Base-by-base conservation (phyloP, 441 rosid species). In the Gossypium trilobum region DNA sequence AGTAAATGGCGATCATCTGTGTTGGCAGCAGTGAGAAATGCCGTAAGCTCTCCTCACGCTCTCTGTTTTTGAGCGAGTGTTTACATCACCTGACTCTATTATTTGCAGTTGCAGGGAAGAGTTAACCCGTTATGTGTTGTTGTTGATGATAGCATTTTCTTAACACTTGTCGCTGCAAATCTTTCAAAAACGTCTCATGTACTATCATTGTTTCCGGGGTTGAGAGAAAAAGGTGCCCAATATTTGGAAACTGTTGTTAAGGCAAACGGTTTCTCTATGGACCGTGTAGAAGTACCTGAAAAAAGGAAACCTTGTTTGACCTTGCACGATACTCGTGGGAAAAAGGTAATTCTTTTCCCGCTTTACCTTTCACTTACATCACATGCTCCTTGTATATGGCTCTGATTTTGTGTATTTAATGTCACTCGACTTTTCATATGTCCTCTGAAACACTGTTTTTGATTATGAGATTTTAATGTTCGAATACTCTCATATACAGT, bases 61-160 rank as follows among this genome's bases (percentile, higher is more conserved):
- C 76, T 60, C 78, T 74, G 67, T 61, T 59, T 66, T 39, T 55
- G 55, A 17, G 33, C 10, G 50, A 50, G 17, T 29, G 58, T 25
- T 69, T 55, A 10, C 13, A 54, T 22, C 33, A 1, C 61, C 31
- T 42, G 2, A 50, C 17, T 70, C n/a, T 27, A 39, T 72, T 77
- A 39, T 72, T 79, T 83, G 71, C 89, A 92, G 99, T 78, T 95
- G 85, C 87, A 82, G 82, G 84, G 77, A 79, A 88, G 83, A 85
- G 80, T 70, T 66, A 78, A 79, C 23, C 82, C 89, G 57, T 77
- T 87, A 23, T 95, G 96, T 23, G 63, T 95, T 48, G 84, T 92
- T 74, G 86, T 84, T 65, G 99, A 95, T 84, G 98, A 95, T 78
- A 92, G 97, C 82, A 69, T 91, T 57, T 90, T 89, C 67, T 70